These are phyloP conservation scores for Nannizzia gypsea DNA, from an alignment of 2,329 filamentous ascomycete genomes.

Conservation along the genomic window DNA sequence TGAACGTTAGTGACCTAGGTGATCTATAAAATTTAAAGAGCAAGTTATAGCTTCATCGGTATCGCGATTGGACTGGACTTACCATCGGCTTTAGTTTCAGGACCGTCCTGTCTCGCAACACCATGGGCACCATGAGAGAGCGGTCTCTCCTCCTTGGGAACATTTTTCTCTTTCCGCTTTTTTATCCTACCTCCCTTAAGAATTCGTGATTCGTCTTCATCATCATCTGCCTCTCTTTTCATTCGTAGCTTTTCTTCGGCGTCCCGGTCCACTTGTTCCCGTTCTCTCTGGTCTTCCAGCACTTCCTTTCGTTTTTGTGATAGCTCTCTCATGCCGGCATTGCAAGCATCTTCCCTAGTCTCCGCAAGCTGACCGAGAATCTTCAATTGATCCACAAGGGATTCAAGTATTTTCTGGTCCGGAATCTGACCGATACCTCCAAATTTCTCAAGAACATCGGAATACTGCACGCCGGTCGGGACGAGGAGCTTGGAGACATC, in stretches of 20 bases:
- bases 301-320: constrained; percentile 47
- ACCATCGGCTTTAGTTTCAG: constrained; percentile 47
- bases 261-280: constrained; percentile 37
- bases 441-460: constrained; percentile 46
- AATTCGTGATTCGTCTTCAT: constrained; percentile 34
- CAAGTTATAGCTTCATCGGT: neutral
- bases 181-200: constrained; percentile 55
- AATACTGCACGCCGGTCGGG: constrained; percentile 40
- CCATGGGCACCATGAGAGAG: constrained; percentile 52
- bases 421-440: constrained; percentile 38
- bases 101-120: constrained; percentile 52
- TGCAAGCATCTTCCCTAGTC: constrained; percentile 46
- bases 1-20: neutral
- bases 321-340: constrained; percentile 48
- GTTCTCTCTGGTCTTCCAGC: constrained; percentile 40
- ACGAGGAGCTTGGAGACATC: constrained; percentile 39
- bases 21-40: neutral
- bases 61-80: constrained; percentile 12
- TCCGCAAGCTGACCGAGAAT: constrained; percentile 47
- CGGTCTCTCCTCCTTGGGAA: constrained; percentile 48
- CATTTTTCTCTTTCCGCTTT: constrained; percentile 63
- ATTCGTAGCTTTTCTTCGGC: constrained; percentile 38
- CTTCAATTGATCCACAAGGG: constrained; percentile 45
- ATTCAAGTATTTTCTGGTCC: constrained; percentile 36
- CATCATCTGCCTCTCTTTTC: constrained; percentile 36